Evolutionary conservation across 2,329 filamentous ascomycete species (phyloP).

Genomic region (Aureobasidium sp.): DNA sequence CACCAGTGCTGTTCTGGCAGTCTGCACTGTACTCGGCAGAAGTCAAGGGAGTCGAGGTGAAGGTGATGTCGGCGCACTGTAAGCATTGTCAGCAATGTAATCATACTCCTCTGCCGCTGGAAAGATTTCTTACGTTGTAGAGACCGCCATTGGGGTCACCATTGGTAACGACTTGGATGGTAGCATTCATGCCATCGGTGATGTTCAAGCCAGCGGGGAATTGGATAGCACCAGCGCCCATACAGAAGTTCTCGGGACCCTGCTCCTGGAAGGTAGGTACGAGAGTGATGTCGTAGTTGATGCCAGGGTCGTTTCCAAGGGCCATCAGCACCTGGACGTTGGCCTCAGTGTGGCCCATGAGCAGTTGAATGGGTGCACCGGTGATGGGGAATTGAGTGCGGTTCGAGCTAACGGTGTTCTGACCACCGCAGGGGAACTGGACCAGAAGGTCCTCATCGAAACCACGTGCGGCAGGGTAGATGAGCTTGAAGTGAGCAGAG

Average conservation of each 20-base stretch:
- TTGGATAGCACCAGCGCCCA: slow-evolving; percentile 43
- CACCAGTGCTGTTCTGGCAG: slow-evolving; percentile 52
- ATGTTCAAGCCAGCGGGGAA: slow-evolving; percentile 45
- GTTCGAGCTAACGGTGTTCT: slow-evolving; percentile 32
- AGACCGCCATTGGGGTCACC: slow-evolving; percentile 51
- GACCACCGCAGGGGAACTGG: slow-evolving; percentile 44
- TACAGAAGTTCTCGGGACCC: slow-evolving; percentile 57
- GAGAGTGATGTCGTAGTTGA: slow-evolving; percentile 62
- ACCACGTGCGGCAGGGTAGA: slow-evolving; percentile 44
- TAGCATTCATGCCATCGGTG: slow-evolving; percentile 53
- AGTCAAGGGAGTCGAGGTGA: slow-evolving; percentile 45
- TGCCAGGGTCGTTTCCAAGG: slow-evolving; percentile 43
- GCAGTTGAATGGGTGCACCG: slow-evolving; percentile 42
- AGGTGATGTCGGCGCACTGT: slow-evolving; percentile 66
- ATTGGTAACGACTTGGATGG: slow-evolving; percentile 61
- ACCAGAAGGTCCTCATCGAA: slow-evolving; percentile 38
- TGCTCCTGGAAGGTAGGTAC: slow-evolving; percentile 52
- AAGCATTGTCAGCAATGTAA: neutral
- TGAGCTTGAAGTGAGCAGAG: slow-evolving; percentile 49
- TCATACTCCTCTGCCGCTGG: neutral
- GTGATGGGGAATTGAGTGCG: slow-evolving; percentile 43
- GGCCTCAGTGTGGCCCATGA: slow-evolving; percentile 44
- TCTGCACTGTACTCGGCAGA: slow-evolving; percentile 35
- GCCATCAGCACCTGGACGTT: slow-evolving; percentile 47
- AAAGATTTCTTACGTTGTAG: slow-evolving; percentile 45